Conservation (phyloP, 148 eudicot species). For the Camellia sinensis region DNA sequence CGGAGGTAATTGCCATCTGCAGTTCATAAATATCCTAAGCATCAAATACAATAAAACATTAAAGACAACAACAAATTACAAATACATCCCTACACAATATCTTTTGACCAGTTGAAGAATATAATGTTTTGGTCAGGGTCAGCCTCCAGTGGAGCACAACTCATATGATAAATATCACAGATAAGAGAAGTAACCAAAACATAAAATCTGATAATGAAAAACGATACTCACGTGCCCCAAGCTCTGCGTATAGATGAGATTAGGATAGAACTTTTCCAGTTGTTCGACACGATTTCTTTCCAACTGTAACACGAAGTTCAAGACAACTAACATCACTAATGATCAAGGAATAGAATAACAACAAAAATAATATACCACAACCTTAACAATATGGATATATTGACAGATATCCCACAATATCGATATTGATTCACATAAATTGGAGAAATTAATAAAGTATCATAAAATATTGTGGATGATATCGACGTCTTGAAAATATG, state of each 20-base stretch:
- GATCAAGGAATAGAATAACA: background rate
- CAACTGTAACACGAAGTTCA: conserved; percentile 52
- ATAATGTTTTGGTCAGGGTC: background rate
- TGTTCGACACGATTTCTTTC: conserved; percentile 74
- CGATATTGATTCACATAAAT: too few species aligned
- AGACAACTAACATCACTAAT: background rate
- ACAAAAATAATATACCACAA: background rate
- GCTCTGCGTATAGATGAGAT: conserved; percentile 82
- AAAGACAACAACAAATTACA: conserved; percentile 3
- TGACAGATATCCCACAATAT: too few species aligned
- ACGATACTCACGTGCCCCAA: conserved; percentile 69
- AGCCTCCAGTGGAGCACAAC: background rate
- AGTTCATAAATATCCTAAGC: conserved; percentile 23
- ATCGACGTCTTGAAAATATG: background rate
- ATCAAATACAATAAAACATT: conserved; percentile 12
- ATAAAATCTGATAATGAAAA: background rate
- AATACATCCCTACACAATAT: background rate
- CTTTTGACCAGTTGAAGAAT: background rate
- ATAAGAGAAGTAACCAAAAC: background rate
- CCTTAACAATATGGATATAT: background rate
- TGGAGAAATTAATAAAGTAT: too few species aligned
- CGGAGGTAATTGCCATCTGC: conserved; percentile 96
- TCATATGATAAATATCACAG: background rate
- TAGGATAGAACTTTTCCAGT: conserved; percentile 88
- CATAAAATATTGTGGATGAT: background rate